phyloP scores from a whole-genome alignment of 768 basidiomycete species.

The Leccinum variicolor region DNA sequence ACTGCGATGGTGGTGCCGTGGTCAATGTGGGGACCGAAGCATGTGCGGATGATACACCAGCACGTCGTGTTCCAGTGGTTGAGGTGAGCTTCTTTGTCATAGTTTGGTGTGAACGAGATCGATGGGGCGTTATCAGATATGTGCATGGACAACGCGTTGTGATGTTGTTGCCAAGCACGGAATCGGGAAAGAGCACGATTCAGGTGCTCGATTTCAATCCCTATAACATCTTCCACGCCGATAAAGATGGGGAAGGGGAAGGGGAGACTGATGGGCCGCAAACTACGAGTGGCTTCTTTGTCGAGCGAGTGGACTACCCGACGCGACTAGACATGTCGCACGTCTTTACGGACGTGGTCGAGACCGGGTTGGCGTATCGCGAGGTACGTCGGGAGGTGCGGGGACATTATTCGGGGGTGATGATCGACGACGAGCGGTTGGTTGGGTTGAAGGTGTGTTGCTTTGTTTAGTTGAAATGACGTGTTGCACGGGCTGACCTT shows the following conservation, averaged over 20 bases:
- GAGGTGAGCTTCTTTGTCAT: conserved; percentile 18
- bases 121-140: conserved; percentile 25
- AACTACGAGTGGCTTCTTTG: neutral
- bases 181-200: conserved; percentile 10
- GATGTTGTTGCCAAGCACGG: conserved; percentile 14
- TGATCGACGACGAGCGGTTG: conserved; percentile 42
- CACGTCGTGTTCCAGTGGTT: conserved; percentile 37
- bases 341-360: conserved; percentile 25
- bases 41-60: conserved; percentile 33
- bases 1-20: conserved; percentile 24
- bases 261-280: neutral
- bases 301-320: conserved; percentile 7
- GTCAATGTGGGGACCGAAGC: conserved; percentile 37
- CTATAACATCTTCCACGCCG: neutral
- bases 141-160: conserved; percentile 42
- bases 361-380: conserved; percentile 33
- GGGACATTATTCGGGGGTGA: conserved; percentile 36
- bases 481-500: neutral
- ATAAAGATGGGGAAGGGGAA: neutral
- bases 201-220: conserved; percentile 34
- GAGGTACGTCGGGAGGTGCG: conserved; percentile 19
- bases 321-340: conserved; percentile 10
- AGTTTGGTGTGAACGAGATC: neutral
- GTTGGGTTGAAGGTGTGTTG: conserved; percentile 37
- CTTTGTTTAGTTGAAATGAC: neutral